Conservation (phyloP, 306 rosid species). For the Inga laurina region DNA sequence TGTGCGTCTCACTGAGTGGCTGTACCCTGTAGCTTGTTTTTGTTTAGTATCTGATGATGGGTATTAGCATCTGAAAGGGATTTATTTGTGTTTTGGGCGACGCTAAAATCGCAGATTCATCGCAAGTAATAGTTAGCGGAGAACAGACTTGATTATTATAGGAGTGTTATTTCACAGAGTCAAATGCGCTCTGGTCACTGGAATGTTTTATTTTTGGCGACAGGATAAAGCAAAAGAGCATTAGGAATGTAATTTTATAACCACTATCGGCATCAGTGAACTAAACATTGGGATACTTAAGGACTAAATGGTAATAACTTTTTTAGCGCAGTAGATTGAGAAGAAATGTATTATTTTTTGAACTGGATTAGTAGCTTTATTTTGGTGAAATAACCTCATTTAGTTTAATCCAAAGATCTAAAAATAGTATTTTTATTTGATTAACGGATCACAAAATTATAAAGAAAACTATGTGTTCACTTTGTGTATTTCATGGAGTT, state of each 20-base stretch:
- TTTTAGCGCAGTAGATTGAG: background rate
- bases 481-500: background rate
- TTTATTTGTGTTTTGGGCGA: background rate
- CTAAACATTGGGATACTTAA: background rate
- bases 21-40: background rate
- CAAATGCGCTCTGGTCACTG: background rate
- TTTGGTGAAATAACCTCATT: background rate
- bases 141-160: background rate
- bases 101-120: background rate
- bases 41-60: background rate
- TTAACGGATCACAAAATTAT: background rate
- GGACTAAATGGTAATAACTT: background rate
- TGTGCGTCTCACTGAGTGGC: background rate
- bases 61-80: background rate
- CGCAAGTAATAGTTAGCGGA: background rate
- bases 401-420: background rate
- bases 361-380: background rate
- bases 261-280: background rate
- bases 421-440: background rate
- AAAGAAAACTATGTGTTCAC: background rate
- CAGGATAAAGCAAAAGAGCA: background rate
- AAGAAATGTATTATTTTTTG: background rate
- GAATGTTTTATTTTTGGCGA: background rate
- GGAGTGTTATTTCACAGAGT: background rate
- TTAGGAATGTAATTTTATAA: background rate